Evolutionary conservation across 139 green algal genomes (phyloP).

Genomic region (Micromonas commoda): DNA sequence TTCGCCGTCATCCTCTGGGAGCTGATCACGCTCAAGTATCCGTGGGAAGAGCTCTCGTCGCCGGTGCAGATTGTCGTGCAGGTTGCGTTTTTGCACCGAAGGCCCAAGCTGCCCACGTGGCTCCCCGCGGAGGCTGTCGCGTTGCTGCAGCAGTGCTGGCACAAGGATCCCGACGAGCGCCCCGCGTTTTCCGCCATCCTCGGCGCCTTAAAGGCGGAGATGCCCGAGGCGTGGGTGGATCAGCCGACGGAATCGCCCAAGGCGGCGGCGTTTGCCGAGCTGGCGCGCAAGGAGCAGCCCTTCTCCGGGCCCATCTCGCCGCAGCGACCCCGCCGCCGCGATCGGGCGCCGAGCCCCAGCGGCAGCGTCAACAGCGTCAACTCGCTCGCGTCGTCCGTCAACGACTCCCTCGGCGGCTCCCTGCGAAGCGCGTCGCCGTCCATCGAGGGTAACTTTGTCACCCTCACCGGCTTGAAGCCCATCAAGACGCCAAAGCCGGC

Average conservation of each 20-base stretch:
- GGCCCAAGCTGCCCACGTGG: conserved; percentile 1
- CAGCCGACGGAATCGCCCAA: too few species aligned
- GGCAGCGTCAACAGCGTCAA: too few species aligned
- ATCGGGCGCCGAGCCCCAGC: too few species aligned
- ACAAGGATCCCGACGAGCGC: neutral
- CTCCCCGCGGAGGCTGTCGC: neutral
- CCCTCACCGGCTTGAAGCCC: neutral
- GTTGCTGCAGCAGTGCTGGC: conserved; percentile 14
- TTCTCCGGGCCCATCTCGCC: neutral
- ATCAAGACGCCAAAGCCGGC: neutral
- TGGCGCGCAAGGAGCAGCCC: neutral
- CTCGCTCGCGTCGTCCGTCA: too few species aligned
- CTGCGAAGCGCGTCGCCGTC: too few species aligned
- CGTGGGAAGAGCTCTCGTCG: conserved; percentile 2
- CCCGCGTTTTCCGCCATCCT: conserved; percentile 7
- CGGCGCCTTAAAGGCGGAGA: neutral
- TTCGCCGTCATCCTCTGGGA: conserved; percentile 51
- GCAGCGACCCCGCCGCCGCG: too few species aligned
- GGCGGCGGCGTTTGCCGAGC: neutral
- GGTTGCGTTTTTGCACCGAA: conserved; percentile 22
- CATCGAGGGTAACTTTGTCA: neutral
- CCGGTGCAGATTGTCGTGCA: conserved; percentile 18
- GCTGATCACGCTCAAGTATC: conserved; percentile 43
- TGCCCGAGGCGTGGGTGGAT: neutral
- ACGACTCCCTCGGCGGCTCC: too few species aligned